Conservation (phyloP, 2,329 filamentous ascomycete species). For the Arthroderma uncinatum region DNA sequence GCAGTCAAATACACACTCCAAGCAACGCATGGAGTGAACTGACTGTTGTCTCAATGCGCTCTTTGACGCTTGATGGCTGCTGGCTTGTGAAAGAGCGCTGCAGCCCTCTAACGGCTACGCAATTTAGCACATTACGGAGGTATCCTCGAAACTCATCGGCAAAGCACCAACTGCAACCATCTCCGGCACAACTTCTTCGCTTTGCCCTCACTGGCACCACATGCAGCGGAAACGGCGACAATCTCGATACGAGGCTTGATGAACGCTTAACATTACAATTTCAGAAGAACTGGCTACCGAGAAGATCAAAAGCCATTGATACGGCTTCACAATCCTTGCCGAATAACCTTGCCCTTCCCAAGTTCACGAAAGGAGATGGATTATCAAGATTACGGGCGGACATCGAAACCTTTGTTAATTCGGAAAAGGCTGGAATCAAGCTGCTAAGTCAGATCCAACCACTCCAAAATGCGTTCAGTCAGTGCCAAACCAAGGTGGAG, state of each 20-base stretch:
- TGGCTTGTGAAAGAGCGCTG: background rate
- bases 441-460: background rate
- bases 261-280: constrained; percentile 17
- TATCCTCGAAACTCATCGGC: background rate
- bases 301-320: no score
- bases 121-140: background rate
- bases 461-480: constrained; percentile 18
- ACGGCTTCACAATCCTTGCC: background rate
- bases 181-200: constrained; percentile 24
- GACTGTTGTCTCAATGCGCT: constrained; percentile 4
- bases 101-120: background rate
- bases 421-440: background rate
- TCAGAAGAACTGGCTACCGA: constrained; percentile 4
- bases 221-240: constrained; percentile 6
- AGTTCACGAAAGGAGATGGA: background rate
- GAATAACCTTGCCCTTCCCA: background rate
- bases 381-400: constrained; percentile 8
- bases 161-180: background rate
- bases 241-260: constrained; percentile 10
- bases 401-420: constrained; percentile 7
- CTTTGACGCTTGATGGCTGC: constrained; percentile 5
- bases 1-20: background rate
- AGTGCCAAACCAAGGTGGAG: constrained; percentile 19
- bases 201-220: constrained; percentile 23
- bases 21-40: background rate